Percentiles rank a stretch among this genome's conserved stretches.
Conservation (phyloP, 2,329 filamentous ascomycete species). For the Aspergillus sp. region DNA sequence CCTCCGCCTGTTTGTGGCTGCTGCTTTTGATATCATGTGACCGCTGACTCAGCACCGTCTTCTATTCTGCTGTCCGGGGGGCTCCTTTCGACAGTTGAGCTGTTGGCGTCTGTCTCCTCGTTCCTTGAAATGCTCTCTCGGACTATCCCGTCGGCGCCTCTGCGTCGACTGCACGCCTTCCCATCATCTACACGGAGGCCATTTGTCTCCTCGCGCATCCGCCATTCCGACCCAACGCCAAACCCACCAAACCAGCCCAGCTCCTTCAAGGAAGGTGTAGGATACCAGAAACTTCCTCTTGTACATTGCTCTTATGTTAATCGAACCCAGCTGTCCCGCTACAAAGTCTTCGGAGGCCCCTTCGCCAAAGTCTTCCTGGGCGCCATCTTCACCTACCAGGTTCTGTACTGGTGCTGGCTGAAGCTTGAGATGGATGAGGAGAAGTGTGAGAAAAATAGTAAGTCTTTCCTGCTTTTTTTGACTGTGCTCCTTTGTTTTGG, state of each 20-base stretch:
- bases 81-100: too few relatives aligned
- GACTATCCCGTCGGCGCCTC: neutral
- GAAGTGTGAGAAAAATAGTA: conserved; percentile 34
- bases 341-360: conserved; percentile 32
- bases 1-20: too few relatives aligned
- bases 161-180: neutral
- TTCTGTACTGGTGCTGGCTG: conserved; percentile 40
- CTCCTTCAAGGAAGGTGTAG: conserved; percentile 23
- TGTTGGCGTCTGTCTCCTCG: neutral
- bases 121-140: conserved; percentile 4
- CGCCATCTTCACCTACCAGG: conserved; percentile 40
- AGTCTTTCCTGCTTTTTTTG: conserved; percentile 5
- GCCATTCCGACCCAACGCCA: conserved; percentile 2
- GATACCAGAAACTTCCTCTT: conserved; percentile 1
- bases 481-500: neutral
- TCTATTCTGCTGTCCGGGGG: too few relatives aligned
- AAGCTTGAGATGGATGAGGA: conserved; percentile 39
- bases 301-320: conserved; percentile 1
- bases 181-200: conserved; percentile 5
- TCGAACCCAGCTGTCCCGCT: conserved; percentile 26
- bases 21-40: conserved; percentile 14
- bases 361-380: conserved; percentile 41
- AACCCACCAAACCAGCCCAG: conserved; percentile 5
- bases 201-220: conserved; percentile 8
- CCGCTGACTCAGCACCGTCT: conserved; percentile 13